Evolutionary conservation across 139 green algal genomes (phyloP).

Genomic region (Medakamo hakoo): DNA sequence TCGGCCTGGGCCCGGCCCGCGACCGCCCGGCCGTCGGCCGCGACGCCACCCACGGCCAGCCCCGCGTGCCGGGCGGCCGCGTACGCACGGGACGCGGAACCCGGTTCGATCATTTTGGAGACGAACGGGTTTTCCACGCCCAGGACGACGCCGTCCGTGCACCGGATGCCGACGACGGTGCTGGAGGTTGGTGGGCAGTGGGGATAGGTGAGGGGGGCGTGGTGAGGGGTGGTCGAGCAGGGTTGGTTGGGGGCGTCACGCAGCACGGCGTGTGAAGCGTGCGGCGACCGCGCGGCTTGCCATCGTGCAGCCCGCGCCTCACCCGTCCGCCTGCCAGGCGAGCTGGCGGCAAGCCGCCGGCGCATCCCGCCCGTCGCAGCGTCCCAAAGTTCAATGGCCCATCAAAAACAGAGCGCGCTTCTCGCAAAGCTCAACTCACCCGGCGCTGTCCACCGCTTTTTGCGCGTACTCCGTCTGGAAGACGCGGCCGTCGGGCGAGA

Average conservation of each 20-base stretch:
- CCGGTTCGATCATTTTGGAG: slow-evolving; percentile 88
- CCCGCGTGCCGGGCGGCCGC: slow-evolving; percentile 76
- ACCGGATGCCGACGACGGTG: slow-evolving; percentile 78
- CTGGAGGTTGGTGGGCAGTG: slow-evolving; percentile 34
- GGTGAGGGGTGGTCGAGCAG: too few species aligned
- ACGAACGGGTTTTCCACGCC: slow-evolving; percentile 86
- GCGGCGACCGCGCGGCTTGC: too few species aligned
- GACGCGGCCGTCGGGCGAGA: slow-evolving; percentile 88
- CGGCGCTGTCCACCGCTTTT: slow-evolving; percentile 95
- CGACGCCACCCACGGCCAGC: slow-evolving; percentile 53
- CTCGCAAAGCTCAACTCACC: slow-evolving; percentile 36
- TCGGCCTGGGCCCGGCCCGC: slow-evolving; percentile 69
- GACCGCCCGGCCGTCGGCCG: slow-evolving; percentile 68
- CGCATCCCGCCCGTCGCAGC: too few species aligned
- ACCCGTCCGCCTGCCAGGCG: too few species aligned
- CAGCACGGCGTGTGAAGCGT: too few species aligned
- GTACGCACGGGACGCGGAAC: slow-evolving; percentile 73
- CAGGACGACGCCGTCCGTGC: slow-evolving; percentile 94
- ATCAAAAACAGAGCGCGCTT: too few species aligned
- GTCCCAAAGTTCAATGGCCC: too few species aligned
- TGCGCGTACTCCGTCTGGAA: slow-evolving; percentile 98
- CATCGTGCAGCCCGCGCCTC: too few species aligned
- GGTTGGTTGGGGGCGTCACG: too few species aligned
- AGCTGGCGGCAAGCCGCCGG: too few species aligned
- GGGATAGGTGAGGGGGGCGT: not conserved